phyloP scores from a whole-genome alignment of 2,329 filamentous ascomycete genomes.

The Chrysoporthe deuterocubensis region DNA sequence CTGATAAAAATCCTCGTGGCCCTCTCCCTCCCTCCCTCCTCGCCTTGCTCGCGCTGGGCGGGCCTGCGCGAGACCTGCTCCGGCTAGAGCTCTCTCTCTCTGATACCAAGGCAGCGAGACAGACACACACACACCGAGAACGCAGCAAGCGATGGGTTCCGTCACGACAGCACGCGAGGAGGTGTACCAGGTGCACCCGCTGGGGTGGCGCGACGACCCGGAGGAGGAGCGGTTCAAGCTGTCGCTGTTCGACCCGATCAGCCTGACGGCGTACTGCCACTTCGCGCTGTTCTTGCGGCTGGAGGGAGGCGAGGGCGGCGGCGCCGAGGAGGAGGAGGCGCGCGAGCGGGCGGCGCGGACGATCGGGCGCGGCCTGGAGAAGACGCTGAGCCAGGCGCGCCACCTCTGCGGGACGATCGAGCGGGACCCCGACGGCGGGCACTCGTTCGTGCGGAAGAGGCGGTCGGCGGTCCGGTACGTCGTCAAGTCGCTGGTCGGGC shows the following conservation, averaged over 20 bases:
- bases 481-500: conserved; percentile 36
- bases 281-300: conserved; percentile 43
- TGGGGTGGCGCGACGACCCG: conserved; percentile 39
- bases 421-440: conserved; percentile 38
- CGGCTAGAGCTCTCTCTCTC: no score
- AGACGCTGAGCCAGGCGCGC: conserved; percentile 40
- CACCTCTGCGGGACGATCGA: conserved; percentile 45
- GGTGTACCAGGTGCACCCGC: conserved; percentile 36
- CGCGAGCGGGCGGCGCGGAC: conserved; percentile 35
- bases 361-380: conserved; percentile 2
- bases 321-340: conserved; percentile 25
- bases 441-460: conserved; percentile 28
- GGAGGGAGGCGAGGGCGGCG: conserved; percentile 33
- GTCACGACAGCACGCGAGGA: background rate
- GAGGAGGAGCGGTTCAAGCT: conserved; percentile 40
- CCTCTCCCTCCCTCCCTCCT: no score
- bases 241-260: conserved; percentile 40
- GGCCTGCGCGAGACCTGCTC: no score
- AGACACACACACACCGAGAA: no score
- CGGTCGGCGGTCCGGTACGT: conserved; percentile 29
- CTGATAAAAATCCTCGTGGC: no score
- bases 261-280: conserved; percentile 38
- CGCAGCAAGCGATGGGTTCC: background rate
- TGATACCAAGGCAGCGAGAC: no score
- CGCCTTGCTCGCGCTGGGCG: no score